Base-by-base conservation (phyloP, 495 filamentous ascomycete genomes). In the Aspergillus campestris region DNA sequence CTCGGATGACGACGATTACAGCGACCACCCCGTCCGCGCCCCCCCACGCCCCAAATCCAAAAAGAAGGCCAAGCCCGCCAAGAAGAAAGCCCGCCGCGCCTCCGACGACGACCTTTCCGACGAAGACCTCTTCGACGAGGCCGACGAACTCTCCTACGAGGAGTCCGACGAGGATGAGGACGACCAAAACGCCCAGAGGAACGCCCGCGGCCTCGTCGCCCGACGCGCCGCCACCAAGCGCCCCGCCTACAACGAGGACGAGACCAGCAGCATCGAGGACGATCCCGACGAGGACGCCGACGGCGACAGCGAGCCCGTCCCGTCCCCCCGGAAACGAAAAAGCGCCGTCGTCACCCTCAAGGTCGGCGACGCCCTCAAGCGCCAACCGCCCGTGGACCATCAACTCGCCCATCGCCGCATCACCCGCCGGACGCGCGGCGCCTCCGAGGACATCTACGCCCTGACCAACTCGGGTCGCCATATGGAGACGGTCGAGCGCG, bases 401-500 rank as follows among this genome's bases (percentile, higher is more conserved):
- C 38, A 48, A 36, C 51, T 49, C n/a, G 58, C 48, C 10, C 70
- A 69, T 10, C 67, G 78, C 40, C 71, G 79, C 44, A 78, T 69
- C 31, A 82, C 80, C 49, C 77, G 81, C 12, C 73, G 76, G 6
- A 76, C 71, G 13, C 76, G 79, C 35, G 78, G 78, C 45, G 66
- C 75, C 7, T 70, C 73, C 5, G 78, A 79, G 33, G 75, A 82
- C 11, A 72, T 84, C 10, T 66, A 82, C 34, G 80, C 74, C 12
- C 68, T 94, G 30, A 82, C 87, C 0, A 82, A 81, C 54, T 94
- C 88, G 3, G 89, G 89, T 9, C 78, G 73, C 53, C 86, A 94
- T 58, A 77, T 81, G 44, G 56, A 76, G 44, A 69, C 77, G 10
- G 68, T 81, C 28, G 62, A 74, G 45, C 67, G 74, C 28, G 78